phyloP scores from a whole-genome alignment of 176 grass and related monocot genomes.

The Tillandsia leiboldiana region DNA sequence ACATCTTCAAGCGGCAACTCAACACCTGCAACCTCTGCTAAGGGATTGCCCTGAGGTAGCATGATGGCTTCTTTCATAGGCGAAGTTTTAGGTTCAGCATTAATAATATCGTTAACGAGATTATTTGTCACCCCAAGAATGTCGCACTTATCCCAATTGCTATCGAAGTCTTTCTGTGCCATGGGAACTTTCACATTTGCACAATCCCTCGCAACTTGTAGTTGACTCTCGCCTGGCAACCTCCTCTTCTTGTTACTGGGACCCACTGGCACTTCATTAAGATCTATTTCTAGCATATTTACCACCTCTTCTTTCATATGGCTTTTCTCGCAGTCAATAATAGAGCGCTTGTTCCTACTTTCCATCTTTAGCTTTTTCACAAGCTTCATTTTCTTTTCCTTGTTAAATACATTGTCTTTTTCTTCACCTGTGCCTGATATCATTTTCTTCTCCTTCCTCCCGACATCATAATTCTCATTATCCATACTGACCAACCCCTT shows the following conservation, averaged over 20 bases:
- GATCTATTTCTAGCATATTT: constrained; percentile 25
- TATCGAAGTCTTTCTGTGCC: background rate
- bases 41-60: constrained; percentile 40
- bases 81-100: background rate
- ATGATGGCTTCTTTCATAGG: constrained; percentile 8
- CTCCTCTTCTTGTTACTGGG: constrained; percentile 20
- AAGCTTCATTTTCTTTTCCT: constrained; percentile 7
- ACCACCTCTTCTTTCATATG: constrained; percentile 26
- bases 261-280: constrained; percentile 19
- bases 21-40: constrained; percentile 34
- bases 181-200: background rate
- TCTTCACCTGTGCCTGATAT: too few species aligned
- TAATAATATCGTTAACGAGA: constrained; percentile 4
- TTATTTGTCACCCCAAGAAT: constrained; percentile 7
- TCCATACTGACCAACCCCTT: constrained; percentile 12
- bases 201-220: background rate
- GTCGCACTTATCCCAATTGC: background rate
- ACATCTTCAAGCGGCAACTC: constrained; percentile 41
- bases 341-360: background rate
- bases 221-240: constrained; percentile 9
- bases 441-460: constrained; percentile 4
- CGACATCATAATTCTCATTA: constrained; percentile 21
- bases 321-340: background rate
- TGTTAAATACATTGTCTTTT: background rate
- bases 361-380: constrained; percentile 21